These are phyloP conservation scores for Aureobasidium sp. DNA, from an alignment of 2,329 filamentous ascomycete species.

Conservation along the genomic window DNA sequence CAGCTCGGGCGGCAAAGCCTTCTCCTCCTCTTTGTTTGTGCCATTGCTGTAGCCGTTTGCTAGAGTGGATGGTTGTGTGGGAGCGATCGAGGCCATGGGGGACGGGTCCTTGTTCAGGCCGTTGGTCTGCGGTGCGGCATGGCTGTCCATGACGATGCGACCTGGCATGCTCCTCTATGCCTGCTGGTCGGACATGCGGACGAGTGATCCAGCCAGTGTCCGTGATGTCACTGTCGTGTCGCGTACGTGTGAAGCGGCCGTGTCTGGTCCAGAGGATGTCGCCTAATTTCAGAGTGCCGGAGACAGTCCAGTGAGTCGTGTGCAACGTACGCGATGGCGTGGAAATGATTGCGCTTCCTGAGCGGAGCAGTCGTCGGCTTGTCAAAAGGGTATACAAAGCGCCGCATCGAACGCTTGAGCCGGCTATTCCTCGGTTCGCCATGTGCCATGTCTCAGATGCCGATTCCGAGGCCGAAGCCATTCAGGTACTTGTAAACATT, in stretches of 20 bases:
- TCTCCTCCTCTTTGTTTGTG: slow-evolving; percentile 5
- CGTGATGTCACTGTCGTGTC: slow-evolving; percentile 4
- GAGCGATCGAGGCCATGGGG: slow-evolving; percentile 19
- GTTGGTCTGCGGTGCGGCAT: slow-evolving; percentile 32
- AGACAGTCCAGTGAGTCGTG: neutral
- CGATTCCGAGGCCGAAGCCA: neutral
- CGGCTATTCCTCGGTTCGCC: neutral
- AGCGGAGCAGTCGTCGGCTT: neutral
- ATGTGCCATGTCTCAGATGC: neutral
- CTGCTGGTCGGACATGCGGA: slow-evolving; percentile 20
- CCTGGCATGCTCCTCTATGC: slow-evolving; percentile 38
- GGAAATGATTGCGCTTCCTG: neutral
- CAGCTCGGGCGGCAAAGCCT: slow-evolving; percentile 42
- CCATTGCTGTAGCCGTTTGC: slow-evolving; percentile 13
- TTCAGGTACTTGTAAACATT: neutral
- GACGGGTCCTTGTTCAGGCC: slow-evolving; percentile 25
- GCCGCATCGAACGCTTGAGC: neutral
- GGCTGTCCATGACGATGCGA: slow-evolving; percentile 42
- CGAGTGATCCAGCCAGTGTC: neutral
- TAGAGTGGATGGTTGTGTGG: slow-evolving; percentile 18
- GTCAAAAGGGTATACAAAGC: neutral
- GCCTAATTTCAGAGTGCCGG: neutral
- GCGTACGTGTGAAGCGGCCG: neutral
- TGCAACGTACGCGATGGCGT: neutral
- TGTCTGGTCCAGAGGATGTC: neutral